Evolutionary conservation across 129 eudicot genomes (phyloP), one percentile per base, ranked within the genome.

Genomic region (Glebionis coronaria): DNA sequence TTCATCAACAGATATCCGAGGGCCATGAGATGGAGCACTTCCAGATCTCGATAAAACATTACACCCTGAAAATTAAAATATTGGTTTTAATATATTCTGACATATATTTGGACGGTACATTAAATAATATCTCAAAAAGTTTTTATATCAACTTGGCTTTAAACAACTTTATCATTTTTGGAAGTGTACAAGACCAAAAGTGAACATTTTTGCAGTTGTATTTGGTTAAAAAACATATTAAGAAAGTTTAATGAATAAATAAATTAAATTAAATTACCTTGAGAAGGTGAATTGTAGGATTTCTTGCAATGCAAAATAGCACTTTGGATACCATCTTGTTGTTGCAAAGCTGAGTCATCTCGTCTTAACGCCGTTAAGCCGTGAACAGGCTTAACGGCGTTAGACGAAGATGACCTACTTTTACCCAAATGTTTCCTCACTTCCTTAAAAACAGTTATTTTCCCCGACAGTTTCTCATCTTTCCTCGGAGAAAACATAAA

Each of bases 251-350:
- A 0, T 31, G 40, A 58, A 31, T 58, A 12, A 35, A n/a, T n/a
- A n/a, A n/a, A n/a, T n/a, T n/a, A 23, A 23, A 23, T 23, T 12
- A 52, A 61, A 13, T 1, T 81, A 78, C 83, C 82, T 80, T 70
- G 81, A 27, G 78, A 59, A 9, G 81, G 71, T 19, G 80, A 68
- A 57, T 54, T 85, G 79, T 75, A 86, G 13, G 97, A 90, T 54
- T 73, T 79, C 54, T 90, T 90, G 76, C 97, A 90, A 75, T 90
- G 88, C 15, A 86, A 79, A 63, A 90, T 87, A 9, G 97, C 97
- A 44, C 88, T 79, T 76, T 84, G 90, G 62, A 90, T 90, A 14
- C 90, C 97, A 46, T 84, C 97, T 2, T 83, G 82, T 12, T 81
- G 90, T 51, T 76, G 83, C 71, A 81, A 59, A 13, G 78, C 76